Percentiles rank a stretch among this genome's conserved stretches.
phyloP scores from a whole-genome alignment of 2,329 filamentous ascomycete species.

The Aspergillus jensenii region DNA sequence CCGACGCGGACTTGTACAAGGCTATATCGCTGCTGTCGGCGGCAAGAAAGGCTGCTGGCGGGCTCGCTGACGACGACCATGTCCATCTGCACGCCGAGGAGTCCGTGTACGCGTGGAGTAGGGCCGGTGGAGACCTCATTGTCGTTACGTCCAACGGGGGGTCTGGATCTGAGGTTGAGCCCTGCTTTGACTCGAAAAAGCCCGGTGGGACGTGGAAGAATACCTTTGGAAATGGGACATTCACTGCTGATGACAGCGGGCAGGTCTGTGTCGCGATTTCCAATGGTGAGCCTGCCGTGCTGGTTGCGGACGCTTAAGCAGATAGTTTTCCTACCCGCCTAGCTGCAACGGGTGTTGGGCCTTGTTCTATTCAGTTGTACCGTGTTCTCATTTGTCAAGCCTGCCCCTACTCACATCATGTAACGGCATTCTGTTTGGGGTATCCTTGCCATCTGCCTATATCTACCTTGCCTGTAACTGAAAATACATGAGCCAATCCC shows the following conservation, averaged over 20 bases:
- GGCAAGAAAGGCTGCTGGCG: not conserved
- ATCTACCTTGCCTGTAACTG: too few relatives aligned
- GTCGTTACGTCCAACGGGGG: not conserved
- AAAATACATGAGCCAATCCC: too few relatives aligned
- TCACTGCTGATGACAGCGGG: not conserved
- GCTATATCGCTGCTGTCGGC: not conserved
- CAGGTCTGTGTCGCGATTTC: not conserved
- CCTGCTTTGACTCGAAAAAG: not conserved
- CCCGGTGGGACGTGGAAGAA: not conserved
- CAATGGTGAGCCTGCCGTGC: not conserved
- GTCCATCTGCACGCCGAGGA: not conserved
- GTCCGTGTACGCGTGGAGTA: not conserved
- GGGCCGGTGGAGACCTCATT: not conserved
- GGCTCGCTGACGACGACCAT: not conserved
- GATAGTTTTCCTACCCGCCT: too few relatives aligned
- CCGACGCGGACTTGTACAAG: conserved; percentile 48
- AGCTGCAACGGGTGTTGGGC: too few relatives aligned
- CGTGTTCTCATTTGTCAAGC: too few relatives aligned
- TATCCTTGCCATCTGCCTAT: too few relatives aligned
- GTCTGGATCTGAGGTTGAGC: not conserved
- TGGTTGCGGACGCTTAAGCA: not conserved
- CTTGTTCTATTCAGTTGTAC: too few relatives aligned
- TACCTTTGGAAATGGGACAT: not conserved
- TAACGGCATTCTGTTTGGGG: too few relatives aligned
- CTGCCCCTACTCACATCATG: too few relatives aligned